Evolutionary conservation across 305 asterid genomes (phyloP), one percentile per base, ranked within the genome.

Genomic region (Striga hermonthica): DNA sequence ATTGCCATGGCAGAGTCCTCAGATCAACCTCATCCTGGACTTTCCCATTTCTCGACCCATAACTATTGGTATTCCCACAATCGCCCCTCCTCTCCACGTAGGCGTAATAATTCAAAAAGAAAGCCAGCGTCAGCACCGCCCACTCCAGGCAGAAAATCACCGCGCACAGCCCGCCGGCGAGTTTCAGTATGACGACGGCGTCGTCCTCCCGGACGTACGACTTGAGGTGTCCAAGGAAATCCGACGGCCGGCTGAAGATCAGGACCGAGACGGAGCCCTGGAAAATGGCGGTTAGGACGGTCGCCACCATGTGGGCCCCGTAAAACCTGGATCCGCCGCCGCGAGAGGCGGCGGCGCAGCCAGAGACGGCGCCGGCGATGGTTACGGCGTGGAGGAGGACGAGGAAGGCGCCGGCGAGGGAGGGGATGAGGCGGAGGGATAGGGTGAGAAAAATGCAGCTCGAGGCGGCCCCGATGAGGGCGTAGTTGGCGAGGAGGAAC

Each of bases 1-100:
- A 85, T 10, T 95, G 98, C 95, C 95, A 87, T n/a, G 98, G 98
- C 95, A 87, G 86, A 62, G 69, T 86, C 86, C 87, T 91, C 82
- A 86, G 61, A 72, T 88, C 95, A n/a, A 83, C 95, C 9, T 86
- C 95, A 71, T 82, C 88, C 13, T 67, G 77, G 13, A 77, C 85
- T 64, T 80, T 82, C 38, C 81, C 83, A 57, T 81, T 82, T 77
- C 74, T 86, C 80, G 66, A 47, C 1, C 48, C 81, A 44, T 74
- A 64, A 3, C 67, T 60, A 9, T 13, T 6, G 39, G 7, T 13
- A 62, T 39, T 64, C 57, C 65, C 83, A 65, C 12, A 59, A 4
- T 34, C 61, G 37, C 81, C 79, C 69, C 75, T 83, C 69, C 80
- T 75, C 74, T 91, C 94, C 45, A 82, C 83, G 62, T 83, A 82